These are phyloP conservation scores for Phaeophleospora eucalypticola DNA, from an alignment of 2,329 filamentous ascomycete species.

Conservation along the genomic window DNA sequence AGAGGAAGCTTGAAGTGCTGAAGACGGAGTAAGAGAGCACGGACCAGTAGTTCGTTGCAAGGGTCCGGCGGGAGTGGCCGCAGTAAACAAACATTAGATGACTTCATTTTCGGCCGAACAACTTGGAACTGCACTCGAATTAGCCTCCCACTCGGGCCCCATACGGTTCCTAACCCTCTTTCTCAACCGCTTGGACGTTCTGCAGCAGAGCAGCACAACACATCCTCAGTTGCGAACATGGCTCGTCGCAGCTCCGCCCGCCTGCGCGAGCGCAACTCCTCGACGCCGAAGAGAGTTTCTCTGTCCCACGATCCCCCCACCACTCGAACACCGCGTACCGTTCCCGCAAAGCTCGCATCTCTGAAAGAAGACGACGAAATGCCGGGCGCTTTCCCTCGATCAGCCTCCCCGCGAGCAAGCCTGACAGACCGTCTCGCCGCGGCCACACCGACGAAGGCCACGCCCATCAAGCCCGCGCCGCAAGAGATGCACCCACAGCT, in stretches of 20 bases:
- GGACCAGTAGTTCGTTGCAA: too few species aligned
- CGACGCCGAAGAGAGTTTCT: constrained; percentile 33
- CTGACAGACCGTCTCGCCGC: constrained; percentile 16
- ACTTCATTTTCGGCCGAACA: too few species aligned
- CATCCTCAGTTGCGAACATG: constrained; percentile 27
- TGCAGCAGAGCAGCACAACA: too few species aligned
- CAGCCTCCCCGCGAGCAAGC: constrained; percentile 21
- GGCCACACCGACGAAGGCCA: constrained; percentile 59
- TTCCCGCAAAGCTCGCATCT: constrained; percentile 40
- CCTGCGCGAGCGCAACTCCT: constrained; percentile 27
- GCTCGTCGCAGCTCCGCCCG: constrained; percentile 34
- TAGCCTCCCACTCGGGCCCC: too few species aligned
- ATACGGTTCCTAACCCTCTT: too few species aligned
- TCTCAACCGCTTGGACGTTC: too few species aligned
- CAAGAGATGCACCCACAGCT: constrained; percentile 92
- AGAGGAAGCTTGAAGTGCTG: too few species aligned
- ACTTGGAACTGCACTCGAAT: too few species aligned
- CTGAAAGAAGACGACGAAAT: constrained; percentile 45
- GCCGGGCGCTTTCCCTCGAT: constrained; percentile 33
- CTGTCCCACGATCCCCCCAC: constrained; percentile 31
- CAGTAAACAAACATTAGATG: too few species aligned
- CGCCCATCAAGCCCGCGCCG: constrained; percentile 64
- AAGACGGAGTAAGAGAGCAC: too few species aligned
- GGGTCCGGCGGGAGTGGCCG: too few species aligned
- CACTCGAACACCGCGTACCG: constrained; percentile 29